phyloP scores from a whole-genome alignment of 192 early-diverging fungal genomes.

The Mortierella claussenii region DNA sequence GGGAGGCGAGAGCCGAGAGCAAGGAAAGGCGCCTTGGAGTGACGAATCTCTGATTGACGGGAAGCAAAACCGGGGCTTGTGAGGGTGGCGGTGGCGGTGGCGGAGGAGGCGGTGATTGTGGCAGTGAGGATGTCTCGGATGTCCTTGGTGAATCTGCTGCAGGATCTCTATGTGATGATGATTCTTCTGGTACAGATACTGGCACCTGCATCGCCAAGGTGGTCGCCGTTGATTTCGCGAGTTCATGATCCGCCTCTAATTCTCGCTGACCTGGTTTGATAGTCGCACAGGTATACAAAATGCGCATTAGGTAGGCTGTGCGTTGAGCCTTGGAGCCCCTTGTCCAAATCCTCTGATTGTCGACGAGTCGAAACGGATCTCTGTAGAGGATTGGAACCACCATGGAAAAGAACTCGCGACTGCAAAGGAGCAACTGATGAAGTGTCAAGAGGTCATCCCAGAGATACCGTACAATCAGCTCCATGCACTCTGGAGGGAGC shows the following conservation, averaged over 20 bases:
- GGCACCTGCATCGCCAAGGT: too few relatives aligned
- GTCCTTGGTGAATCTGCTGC: too few relatives aligned
- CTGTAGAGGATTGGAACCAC: slow-evolving; percentile 27
- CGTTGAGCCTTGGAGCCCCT: neutral
- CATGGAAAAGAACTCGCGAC: slow-evolving; percentile 12
- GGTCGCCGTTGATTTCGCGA: too few relatives aligned
- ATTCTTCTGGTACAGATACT: too few relatives aligned
- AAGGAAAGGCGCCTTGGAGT: too few relatives aligned
- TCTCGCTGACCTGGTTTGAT: slow-evolving; percentile 2
- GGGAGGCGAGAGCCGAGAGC: too few relatives aligned
- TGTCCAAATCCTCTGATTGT: slow-evolving; percentile 13
- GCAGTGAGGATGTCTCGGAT: too few relatives aligned
- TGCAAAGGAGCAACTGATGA: slow-evolving; percentile 21
- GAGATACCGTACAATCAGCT: slow-evolving; percentile 16
- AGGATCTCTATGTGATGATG: too few relatives aligned
- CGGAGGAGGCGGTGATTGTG: too few relatives aligned
- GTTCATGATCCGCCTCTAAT: neutral
- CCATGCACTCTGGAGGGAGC: slow-evolving; percentile 30
- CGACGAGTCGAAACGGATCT: slow-evolving; percentile 24
- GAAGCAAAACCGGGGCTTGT: too few relatives aligned
- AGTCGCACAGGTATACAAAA: slow-evolving; percentile 17
- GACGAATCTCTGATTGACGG: too few relatives aligned
- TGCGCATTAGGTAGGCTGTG: slow-evolving; percentile 15
- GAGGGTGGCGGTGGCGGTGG: too few relatives aligned
- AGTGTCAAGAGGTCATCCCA: slow-evolving; percentile 25